Percentiles rank a stretch among this genome's conserved stretches.
Conservation (phyloP, 1,139 yeast species). For the Meyerozyma guilliermondii region DNA sequence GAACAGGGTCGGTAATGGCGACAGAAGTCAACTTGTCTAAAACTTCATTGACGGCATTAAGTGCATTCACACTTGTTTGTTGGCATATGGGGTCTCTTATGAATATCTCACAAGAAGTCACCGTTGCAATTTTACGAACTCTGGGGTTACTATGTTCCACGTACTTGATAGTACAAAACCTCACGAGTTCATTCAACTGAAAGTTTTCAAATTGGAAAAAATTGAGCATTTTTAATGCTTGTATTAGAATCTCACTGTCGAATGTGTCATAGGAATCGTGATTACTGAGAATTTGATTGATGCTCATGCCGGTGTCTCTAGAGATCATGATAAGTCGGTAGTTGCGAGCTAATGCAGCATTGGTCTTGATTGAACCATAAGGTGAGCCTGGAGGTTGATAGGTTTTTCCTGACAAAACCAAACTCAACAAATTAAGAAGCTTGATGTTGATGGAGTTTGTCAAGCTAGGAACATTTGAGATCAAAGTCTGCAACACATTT, state of each 20-base stretch:
- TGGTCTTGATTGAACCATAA: conserved; percentile 57
- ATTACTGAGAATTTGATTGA: conserved; percentile 33
- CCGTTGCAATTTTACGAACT: conserved; percentile 80
- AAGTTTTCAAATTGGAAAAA: conserved; percentile 71
- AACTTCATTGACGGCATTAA: conserved; percentile 81
- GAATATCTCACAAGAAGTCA: conserved; percentile 79
- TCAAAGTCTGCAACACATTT: conserved; percentile 63
- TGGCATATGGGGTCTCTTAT: conserved; percentile 77
- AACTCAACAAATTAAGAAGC: conserved; percentile 66
- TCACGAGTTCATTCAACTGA: conserved; percentile 80
- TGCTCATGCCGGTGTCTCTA: conserved; percentile 53
- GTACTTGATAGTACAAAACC: conserved; percentile 75
- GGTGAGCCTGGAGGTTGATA: conserved; percentile 91
- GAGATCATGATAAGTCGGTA: conserved; percentile 71
- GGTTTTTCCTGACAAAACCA: conserved; percentile 75
- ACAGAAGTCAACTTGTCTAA: conserved; percentile 74
- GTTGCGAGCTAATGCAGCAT: conserved; percentile 63
- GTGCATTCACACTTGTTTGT: conserved; percentile 80
- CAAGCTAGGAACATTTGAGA: conserved; percentile 73
- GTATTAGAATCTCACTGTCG: conserved; percentile 53
- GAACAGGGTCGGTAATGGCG: conserved; percentile 85
- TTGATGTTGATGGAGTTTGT: conserved; percentile 69
- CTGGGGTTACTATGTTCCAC: conserved; percentile 74
- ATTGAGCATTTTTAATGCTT: conserved; percentile 69
- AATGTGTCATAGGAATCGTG: conserved; percentile 36